Percentiles rank a stretch among this genome's conserved stretches.
phyloP scores from a whole-genome alignment of 805 yeast genomes.

The Sungouiozyma intestinalis region DNA sequence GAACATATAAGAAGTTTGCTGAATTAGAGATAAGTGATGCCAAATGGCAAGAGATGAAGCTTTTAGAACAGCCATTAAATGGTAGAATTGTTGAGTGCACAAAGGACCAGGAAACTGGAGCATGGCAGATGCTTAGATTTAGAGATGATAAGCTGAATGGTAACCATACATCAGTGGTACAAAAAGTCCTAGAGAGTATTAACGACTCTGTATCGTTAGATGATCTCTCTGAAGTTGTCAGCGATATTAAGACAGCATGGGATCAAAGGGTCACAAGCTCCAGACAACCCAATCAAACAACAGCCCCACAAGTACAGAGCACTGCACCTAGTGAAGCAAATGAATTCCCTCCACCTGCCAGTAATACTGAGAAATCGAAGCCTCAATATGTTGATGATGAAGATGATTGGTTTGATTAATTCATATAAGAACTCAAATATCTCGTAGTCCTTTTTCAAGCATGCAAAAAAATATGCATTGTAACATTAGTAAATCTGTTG shows the following conservation, averaged over 20 bases:
- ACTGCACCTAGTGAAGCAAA: neutral
- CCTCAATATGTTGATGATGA: constrained; percentile 27
- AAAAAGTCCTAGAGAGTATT: constrained; percentile 73
- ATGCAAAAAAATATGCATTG: neutral
- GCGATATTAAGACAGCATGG: constrained; percentile 52
- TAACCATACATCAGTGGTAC: constrained; percentile 72
- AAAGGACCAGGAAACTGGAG: constrained; percentile 46
- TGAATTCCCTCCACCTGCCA: constrained; percentile 1
- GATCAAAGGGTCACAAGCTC: constrained; percentile 33
- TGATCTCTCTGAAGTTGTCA: constrained; percentile 53
- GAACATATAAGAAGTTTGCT: constrained; percentile 54
- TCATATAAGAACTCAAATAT: neutral
- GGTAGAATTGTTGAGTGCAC: constrained; percentile 84
- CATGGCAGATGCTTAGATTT: constrained; percentile 80
- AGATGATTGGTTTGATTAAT: constrained; percentile 27
- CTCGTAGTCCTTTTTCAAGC: too few relatives aligned
- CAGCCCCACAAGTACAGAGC: constrained; percentile 1
- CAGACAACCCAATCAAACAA: neutral
- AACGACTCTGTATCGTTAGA: constrained; percentile 76
- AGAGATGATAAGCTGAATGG: constrained; percentile 90
- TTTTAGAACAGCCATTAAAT: constrained; percentile 67
- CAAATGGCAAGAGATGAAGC: constrained; percentile 74
- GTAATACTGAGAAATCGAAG: constrained; percentile 4
- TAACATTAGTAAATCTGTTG: too few relatives aligned
- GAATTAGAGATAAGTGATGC: constrained; percentile 51